phyloP scores from a whole-genome alignment of 208 protist species.

The Leishmania mexicana region DNA sequence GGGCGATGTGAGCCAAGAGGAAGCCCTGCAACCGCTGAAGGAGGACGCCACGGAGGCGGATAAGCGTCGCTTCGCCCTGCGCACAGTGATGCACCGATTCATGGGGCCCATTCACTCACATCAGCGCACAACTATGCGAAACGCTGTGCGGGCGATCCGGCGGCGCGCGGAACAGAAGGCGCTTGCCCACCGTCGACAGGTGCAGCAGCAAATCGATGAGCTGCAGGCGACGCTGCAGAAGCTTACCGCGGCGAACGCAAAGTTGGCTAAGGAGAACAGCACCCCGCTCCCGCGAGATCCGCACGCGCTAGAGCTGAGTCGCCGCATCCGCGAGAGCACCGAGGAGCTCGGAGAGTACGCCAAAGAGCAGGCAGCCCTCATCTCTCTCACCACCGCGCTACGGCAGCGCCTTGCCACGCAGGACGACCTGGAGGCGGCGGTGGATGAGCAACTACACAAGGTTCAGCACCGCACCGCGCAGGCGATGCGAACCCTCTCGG shows the following conservation, averaged over 20 bases:
- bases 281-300: slow-evolving; percentile 71
- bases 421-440: slow-evolving; percentile 62
- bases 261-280: slow-evolving; percentile 68
- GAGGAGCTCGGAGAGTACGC: slow-evolving; percentile 46
- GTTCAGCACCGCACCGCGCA: slow-evolving; percentile 31
- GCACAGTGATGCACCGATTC: slow-evolving; percentile 35
- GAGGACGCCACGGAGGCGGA: slow-evolving; percentile 16
- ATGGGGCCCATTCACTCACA: slow-evolving; percentile 30
- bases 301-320: slow-evolving; percentile 65
- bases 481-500: slow-evolving; percentile 26
- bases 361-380: slow-evolving; percentile 48
- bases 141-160: slow-evolving; percentile 37
- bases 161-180: slow-evolving; percentile 37
- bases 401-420: slow-evolving; percentile 63
- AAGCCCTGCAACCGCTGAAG: slow-evolving; percentile 25
- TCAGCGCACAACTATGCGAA: slow-evolving; percentile 42
- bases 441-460: slow-evolving; percentile 71
- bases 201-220: slow-evolving; percentile 38
- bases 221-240: slow-evolving; percentile 41
- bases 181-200: slow-evolving; percentile 16
- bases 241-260: slow-evolving; percentile 40
- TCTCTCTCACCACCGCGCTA: slow-evolving; percentile 46
- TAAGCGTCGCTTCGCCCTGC: slow-evolving; percentile 37
- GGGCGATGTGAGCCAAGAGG: slow-evolving; percentile 24
- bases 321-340: slow-evolving; percentile 56